Evolutionary conservation across 495 filamentous ascomycete species (phyloP).

Genomic region (Margaritispora aquatica): DNA sequence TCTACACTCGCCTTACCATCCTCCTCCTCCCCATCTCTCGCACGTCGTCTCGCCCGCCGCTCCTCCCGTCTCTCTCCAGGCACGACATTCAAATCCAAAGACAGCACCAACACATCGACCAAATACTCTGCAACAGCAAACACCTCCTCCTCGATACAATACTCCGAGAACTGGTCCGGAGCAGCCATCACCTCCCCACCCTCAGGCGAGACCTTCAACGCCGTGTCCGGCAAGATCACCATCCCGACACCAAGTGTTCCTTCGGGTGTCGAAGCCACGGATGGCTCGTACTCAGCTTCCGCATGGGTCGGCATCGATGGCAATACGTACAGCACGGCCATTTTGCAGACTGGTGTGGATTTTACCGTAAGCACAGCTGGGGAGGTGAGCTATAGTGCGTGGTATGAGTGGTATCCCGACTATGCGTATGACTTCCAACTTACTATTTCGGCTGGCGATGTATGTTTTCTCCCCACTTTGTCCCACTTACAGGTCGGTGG

Average conservation of each 20-base stretch:
- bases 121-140: neutral
- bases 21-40: neutral
- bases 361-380: constrained; percentile 38
- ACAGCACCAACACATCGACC: too few relatives aligned
- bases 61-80: neutral
- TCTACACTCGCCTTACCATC: neutral
- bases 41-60: neutral
- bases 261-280: too few relatives aligned
- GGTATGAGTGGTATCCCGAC: constrained; percentile 61
- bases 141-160: constrained; percentile 20
- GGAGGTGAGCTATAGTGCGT: constrained; percentile 39
- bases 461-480: constrained; percentile 38
- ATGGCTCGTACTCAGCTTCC: constrained; percentile 37
- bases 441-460: constrained; percentile 45
- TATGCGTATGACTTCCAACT: constrained; percentile 51
- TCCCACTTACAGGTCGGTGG: constrained; percentile 25
- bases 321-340: constrained; percentile 48
- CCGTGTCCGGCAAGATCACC: constrained; percentile 46
- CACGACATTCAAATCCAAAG: neutral
- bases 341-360: constrained; percentile 57
- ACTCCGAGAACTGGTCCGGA: constrained; percentile 57
- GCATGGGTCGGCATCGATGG: constrained; percentile 63
- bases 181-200: constrained; percentile 39
- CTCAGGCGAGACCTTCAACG: constrained; percentile 38
- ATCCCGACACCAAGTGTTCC: constrained; percentile 39